Conservation (phyloP, 495 filamentous ascomycete genomes). For the Aspergillus cristatus region DNA sequence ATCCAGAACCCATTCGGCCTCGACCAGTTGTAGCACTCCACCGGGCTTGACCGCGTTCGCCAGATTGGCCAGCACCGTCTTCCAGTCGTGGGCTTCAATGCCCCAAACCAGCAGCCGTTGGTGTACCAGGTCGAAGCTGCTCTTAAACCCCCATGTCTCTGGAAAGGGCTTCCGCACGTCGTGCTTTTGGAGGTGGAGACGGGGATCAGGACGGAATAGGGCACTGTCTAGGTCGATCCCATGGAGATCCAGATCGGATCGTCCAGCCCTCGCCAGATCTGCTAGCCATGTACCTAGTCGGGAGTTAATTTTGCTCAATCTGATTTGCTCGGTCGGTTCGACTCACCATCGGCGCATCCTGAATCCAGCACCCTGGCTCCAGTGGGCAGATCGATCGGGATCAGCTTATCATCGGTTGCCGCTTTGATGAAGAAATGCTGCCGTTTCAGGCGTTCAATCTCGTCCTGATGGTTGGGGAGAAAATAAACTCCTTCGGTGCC, state of each 20-base stretch:
- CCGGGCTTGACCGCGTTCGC: slow-evolving; percentile 1
- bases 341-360: slow-evolving; percentile 4
- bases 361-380: slow-evolving; percentile 2
- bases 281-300: too few relatives aligned
- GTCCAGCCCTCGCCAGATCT: too few relatives aligned
- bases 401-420: neutral
- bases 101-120: slow-evolving; percentile 6
- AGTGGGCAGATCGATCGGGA: neutral
- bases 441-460: slow-evolving; percentile 2
- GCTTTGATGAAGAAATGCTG: slow-evolving; percentile 5
- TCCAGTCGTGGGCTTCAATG: slow-evolving; percentile 4
- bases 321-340: too few relatives aligned
- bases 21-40: slow-evolving; percentile 4
- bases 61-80: slow-evolving; percentile 1
- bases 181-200: too few relatives aligned
- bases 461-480: slow-evolving; percentile 3
- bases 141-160: slow-evolving; percentile 1
- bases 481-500: slow-evolving; percentile 7
- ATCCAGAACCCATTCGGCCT: slow-evolving; percentile 7
- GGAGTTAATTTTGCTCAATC: too few relatives aligned
- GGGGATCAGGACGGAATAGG: too few relatives aligned
- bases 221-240: too few relatives aligned
- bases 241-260: too few relatives aligned
- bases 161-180: slow-evolving; percentile 6
- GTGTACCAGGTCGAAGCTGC: slow-evolving; percentile 3